These are phyloP conservation scores for Datura wrightii DNA, from an alignment of 257 asterid species.

Conservation along the genomic window DNA sequence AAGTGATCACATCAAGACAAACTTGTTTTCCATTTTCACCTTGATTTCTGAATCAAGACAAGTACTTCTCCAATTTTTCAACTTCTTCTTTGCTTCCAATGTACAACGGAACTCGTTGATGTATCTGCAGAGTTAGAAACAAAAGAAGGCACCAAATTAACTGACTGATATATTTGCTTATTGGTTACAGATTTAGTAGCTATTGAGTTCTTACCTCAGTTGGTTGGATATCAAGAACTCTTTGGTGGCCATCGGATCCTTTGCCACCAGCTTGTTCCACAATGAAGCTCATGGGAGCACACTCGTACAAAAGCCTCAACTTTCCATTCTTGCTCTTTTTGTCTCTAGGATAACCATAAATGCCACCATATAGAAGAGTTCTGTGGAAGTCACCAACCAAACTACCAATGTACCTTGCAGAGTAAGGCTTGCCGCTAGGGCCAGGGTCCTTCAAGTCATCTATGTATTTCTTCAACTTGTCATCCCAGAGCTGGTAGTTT, in stretches of 20 bases:
- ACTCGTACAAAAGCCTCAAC: constrained; percentile 88
- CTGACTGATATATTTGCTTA: not conserved
- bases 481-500: constrained; percentile 92
- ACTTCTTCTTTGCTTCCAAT: constrained; percentile 91
- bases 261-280: constrained; percentile 98
- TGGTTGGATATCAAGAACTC: constrained; percentile 88
- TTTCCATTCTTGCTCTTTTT: constrained; percentile 89
- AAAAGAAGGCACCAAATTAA: constrained; percentile 3
- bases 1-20: constrained; percentile 23
- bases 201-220: constrained; percentile 73
- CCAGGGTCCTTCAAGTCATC: constrained; percentile 94
- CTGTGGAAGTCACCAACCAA: constrained; percentile 93
- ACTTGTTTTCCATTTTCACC: not conserved
- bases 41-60: constrained; percentile 50
- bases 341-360: constrained; percentile 85
- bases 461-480: constrained; percentile 77
- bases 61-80: constrained; percentile 84
- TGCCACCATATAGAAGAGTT: constrained; percentile 84
- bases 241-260: constrained; percentile 79
- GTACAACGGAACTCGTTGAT: constrained; percentile 86
- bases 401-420: constrained; percentile 87
- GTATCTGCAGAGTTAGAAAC: constrained; percentile 56
- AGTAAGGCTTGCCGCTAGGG: constrained; percentile 89
- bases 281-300: constrained; percentile 95
- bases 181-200: not conserved